Evolutionary conservation across 495 filamentous ascomycete species (phyloP).

Genomic region (Amorphotheca resinae): DNA sequence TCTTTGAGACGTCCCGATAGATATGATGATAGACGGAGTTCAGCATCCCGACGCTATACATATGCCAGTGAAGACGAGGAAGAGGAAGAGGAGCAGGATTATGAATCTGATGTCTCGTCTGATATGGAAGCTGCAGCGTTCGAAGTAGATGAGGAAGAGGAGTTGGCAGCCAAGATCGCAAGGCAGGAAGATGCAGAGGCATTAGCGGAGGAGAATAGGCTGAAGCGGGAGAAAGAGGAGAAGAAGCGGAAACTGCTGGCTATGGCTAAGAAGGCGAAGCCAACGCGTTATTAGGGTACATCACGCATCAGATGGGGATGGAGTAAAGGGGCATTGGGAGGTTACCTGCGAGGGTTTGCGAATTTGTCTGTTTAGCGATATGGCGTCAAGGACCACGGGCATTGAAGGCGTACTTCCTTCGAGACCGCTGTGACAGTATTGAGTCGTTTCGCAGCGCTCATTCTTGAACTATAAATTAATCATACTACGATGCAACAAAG

Average conservation of each 20-base stretch:
- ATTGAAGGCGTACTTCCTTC: slow-evolving; percentile 17
- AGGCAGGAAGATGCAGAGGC: slow-evolving; percentile 37
- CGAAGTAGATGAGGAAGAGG: slow-evolving; percentile 48
- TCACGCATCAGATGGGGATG: slow-evolving; percentile 1
- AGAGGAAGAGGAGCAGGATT: slow-evolving; percentile 33
- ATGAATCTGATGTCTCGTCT: slow-evolving; percentile 37
- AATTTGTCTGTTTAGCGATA: slow-evolving; percentile 12
- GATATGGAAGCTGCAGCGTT: slow-evolving; percentile 52
- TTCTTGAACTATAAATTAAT: neutral
- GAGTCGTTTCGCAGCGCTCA: neutral
- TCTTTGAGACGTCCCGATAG: slow-evolving; percentile 17
- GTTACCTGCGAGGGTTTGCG: neutral
- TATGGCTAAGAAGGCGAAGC: slow-evolving; percentile 13
- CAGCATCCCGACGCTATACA: slow-evolving; percentile 18
- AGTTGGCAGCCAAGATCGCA: slow-evolving; percentile 32
- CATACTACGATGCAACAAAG: too few species aligned
- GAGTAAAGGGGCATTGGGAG: neutral
- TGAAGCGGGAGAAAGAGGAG: slow-evolving; percentile 22
- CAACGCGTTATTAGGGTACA: slow-evolving; percentile 5
- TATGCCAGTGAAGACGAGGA: slow-evolving; percentile 38
- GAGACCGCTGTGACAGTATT: slow-evolving; percentile 1
- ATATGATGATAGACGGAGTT: slow-evolving; percentile 16
- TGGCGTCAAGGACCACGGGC: slow-evolving; percentile 14
- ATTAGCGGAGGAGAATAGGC: slow-evolving; percentile 28
- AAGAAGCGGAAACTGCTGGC: slow-evolving; percentile 18